Evolutionary conservation across 2,329 filamentous ascomycete genomes (phyloP), one percentile per base, ranked within the genome.

Genomic region (Neopestalotiopsis sp.): DNA sequence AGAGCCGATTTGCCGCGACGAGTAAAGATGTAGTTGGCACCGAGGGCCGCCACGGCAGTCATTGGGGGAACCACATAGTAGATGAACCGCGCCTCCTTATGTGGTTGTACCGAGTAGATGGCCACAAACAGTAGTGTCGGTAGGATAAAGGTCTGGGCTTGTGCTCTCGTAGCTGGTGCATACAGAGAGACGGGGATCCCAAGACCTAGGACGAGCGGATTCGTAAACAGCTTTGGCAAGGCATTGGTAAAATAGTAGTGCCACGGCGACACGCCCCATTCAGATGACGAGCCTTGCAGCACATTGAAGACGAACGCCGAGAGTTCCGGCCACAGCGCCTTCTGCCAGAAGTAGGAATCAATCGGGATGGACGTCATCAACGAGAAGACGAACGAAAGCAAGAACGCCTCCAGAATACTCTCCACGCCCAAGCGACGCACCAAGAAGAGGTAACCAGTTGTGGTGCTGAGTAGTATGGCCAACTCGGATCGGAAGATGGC

Each of bases 51-150:
- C 2, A 91, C 88, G 12, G 91, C 92, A 0, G 95, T 97, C 38
- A 98, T 83, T 0, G 91, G 86, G 0, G 96, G 96, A 30, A 97
- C 86, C 66, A 90, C 86, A 81, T 98, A 98, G 75, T 98, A 90
- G 74, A 99, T 91, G 84, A 99, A 99, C 20, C 96, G 92, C 78
- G 94, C 92, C 82, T 99, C 96, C 79, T 99, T 99, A 83, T 99
- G 96, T 0, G 95, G 95, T 71, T 97, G 92, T 65, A 94, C 75
- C 71, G 94, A 97, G 84, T 97, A 98, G 58, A 97, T 80, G 4
- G 86, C 86, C 24, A 97, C 85, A 79, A 95, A 99, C 38, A 88
- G 79, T 1, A 97, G 72, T 10, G 88, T 86, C 0, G 96, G 94
- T 2, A 91, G 74, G 4, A 93, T 84, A 0, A 93, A 75, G 6